A percentile compares a stretch with the other conserved stretches of the same genome.
Conservation (phyloP, 441 rosid species). For the Monsonia emarginata region DNA sequence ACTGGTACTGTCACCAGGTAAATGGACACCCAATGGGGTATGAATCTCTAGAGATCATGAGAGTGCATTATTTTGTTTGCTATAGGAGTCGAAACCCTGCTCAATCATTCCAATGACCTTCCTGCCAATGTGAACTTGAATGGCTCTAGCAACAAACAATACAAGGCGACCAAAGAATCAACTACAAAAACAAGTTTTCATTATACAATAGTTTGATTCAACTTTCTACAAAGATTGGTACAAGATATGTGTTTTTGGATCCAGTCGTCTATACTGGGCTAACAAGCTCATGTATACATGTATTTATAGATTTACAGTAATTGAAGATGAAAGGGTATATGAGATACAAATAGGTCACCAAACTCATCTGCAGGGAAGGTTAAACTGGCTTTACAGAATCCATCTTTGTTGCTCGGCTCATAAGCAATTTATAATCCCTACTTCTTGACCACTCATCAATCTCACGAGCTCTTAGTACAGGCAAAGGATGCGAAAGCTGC, state of each 20-base stretch:
- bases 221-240: not conserved
- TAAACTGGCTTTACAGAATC: constrained; percentile 29
- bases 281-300: not conserved
- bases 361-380: constrained; percentile 14
- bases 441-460: constrained; percentile 92
- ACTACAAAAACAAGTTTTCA: not conserved
- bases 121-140: too few species aligned
- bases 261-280: not conserved
- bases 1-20: too few species aligned
- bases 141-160: too few species aligned
- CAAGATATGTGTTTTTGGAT: not conserved
- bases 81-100: too few species aligned
- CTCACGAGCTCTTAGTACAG: constrained; percentile 93
- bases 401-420: constrained; percentile 44
- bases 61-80: too few species aligned
- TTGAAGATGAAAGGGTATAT: not conserved
- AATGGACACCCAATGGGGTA: too few species aligned
- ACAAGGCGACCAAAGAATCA: not conserved
- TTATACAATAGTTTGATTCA: not conserved
- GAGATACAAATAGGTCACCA: too few species aligned
- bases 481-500: constrained; percentile 86
- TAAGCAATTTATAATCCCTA: constrained; percentile 51
- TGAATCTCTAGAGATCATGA: too few species aligned
- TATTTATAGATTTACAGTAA: not conserved
- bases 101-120: too few species aligned